Evolutionary conservation across 768 basidiomycete species (phyloP).

Genomic region (Amanita brunnescens): DNA sequence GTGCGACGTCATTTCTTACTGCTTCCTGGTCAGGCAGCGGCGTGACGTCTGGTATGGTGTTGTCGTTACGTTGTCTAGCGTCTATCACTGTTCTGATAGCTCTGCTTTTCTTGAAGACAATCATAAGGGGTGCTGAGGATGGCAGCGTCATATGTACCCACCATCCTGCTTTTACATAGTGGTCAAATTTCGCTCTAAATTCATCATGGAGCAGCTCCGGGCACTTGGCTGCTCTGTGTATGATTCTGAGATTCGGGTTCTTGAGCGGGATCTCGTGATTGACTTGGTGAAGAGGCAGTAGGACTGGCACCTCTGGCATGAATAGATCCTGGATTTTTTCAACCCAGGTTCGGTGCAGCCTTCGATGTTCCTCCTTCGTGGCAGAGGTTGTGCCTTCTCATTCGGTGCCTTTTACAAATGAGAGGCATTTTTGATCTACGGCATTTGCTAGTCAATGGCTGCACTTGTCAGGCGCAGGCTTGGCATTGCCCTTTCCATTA

Average conservation of each 20-base stretch:
- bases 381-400: too few relatives aligned
- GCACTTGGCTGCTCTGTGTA: not conserved
- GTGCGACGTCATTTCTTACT: not conserved
- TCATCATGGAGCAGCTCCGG: not conserved
- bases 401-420: not conserved
- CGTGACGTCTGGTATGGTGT: constrained; percentile 30
- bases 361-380: not conserved
- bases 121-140: not conserved
- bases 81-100: constrained; percentile 27
- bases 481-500: not conserved
- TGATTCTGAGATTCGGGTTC: not conserved
- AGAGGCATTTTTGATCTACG: too few relatives aligned
- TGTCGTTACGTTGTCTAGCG: constrained; percentile 27
- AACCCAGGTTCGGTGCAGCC: not conserved
- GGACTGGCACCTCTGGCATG: not conserved
- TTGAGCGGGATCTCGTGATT: constrained; percentile 2
- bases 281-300: not conserved
- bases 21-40: constrained; percentile 9
- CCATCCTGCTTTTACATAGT: not conserved
- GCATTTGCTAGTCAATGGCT: not conserved
- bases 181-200: not conserved
- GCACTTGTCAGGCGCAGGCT: not conserved
- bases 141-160: not conserved
- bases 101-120: constrained; percentile 23
- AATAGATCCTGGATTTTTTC: not conserved